Evolutionary conservation across 2,329 filamentous ascomycete genomes (phyloP).

Genomic region (Colletotrichum sp.): DNA sequence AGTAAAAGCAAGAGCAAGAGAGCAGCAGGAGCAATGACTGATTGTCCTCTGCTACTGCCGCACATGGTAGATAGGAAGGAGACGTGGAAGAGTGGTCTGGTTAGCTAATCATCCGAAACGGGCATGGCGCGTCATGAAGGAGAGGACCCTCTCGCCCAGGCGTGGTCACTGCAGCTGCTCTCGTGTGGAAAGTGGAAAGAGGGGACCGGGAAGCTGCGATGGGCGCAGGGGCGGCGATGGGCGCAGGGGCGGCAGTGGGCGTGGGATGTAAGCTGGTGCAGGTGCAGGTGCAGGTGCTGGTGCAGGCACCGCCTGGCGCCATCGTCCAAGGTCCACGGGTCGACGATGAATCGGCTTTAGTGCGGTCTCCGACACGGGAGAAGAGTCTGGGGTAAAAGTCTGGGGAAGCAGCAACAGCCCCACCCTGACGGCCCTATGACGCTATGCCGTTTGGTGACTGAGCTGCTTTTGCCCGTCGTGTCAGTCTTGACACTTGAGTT

Average conservation of each 20-base stretch:
- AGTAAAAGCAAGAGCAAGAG: not conserved
- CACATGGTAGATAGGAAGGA: not conserved
- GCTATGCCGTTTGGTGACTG: not conserved
- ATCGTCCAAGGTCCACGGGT: not conserved
- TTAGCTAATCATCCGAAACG: conserved; percentile 14
- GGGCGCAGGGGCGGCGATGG: not conserved
- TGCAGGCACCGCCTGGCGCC: not conserved
- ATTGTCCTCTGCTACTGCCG: not conserved
- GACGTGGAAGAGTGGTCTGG: not conserved
- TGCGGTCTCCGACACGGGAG: conserved; percentile 5
- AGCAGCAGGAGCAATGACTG: not conserved
- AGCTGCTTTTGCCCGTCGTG: not conserved
- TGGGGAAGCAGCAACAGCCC: conserved; percentile 12
- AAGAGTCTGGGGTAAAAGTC: conserved; percentile 21
- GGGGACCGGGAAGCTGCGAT: not conserved
- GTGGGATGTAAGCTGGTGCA: not conserved
- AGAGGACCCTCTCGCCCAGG: not conserved
- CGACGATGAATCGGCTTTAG: conserved; percentile 16
- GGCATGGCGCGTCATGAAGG: not conserved
- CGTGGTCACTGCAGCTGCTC: not conserved
- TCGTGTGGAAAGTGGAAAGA: not conserved
- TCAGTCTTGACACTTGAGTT: not conserved
- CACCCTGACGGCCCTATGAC: not conserved
- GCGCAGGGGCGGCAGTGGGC: not conserved
- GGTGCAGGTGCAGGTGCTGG: not conserved